Evolutionary conservation across 345 rosid genomes (phyloP).

Genomic region (Eucalyptus caleyi): DNA sequence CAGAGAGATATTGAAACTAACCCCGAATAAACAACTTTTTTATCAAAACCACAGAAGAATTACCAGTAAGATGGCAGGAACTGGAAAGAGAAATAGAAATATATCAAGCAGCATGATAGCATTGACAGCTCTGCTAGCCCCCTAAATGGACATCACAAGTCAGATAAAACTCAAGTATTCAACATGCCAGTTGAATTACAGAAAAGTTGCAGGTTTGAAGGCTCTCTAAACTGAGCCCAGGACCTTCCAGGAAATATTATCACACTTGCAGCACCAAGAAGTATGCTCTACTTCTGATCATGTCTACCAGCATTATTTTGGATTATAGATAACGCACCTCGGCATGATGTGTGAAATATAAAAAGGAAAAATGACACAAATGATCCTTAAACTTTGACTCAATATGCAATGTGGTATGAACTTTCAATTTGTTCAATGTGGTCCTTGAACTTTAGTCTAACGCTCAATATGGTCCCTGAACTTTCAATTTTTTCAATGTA

Average conservation of each 20-base stretch:
- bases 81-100: conserved; percentile 76
- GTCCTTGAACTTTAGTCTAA: fast-evolving
- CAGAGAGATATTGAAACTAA: not conserved
- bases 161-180: too few species aligned
- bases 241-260: fast-evolving
- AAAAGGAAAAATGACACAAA: not conserved
- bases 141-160: conserved; percentile 13
- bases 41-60: not conserved
- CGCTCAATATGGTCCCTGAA: fast-evolving
- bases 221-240: not conserved
- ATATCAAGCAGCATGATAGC: conserved; percentile 86
- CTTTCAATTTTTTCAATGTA: too few species aligned
- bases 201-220: not conserved
- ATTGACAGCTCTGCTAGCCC: conserved; percentile 90
- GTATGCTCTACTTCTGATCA: not conserved
- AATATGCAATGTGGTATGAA: not conserved
- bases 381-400: fast-evolving
- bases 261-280: not conserved
- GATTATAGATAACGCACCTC: not conserved
- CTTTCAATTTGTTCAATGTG: fast-evolving
- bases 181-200: not conserved
- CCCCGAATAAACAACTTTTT: not conserved
- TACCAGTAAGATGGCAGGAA: conserved; percentile 85
- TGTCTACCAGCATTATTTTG: fast-evolving
- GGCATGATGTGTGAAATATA: not conserved